phyloP scores from a whole-genome alignment of 495 filamentous ascomycete species.

The Tuber melanosporum region DNA sequence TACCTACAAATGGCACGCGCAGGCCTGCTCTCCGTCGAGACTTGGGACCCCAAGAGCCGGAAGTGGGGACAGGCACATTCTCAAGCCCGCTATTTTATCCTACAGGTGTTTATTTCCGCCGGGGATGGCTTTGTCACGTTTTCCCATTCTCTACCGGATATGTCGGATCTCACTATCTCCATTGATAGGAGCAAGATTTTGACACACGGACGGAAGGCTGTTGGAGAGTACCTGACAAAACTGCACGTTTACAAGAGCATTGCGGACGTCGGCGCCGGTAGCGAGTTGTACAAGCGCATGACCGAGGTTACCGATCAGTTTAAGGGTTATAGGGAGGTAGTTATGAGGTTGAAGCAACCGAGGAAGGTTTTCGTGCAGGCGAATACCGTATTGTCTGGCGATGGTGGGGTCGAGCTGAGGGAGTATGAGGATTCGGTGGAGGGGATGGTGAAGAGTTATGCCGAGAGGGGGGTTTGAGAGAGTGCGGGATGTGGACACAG shows the following conservation, averaged over 20 bases:
- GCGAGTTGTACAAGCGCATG: slow-evolving; percentile 72
- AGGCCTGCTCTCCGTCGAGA: slow-evolving; percentile 71
- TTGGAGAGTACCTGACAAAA: slow-evolving; percentile 84
- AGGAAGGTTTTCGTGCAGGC: slow-evolving; percentile 95
- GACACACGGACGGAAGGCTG: slow-evolving; percentile 60
- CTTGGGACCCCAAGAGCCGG: slow-evolving; percentile 50
- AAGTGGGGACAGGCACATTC: slow-evolving; percentile 97
- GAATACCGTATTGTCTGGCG: slow-evolving; percentile 66
- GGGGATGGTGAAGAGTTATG: slow-evolving; percentile 87
- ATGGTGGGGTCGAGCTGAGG: slow-evolving; percentile 67
- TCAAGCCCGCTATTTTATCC: slow-evolving; percentile 87
- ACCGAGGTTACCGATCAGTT: slow-evolving; percentile 71
- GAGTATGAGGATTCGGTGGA: slow-evolving; percentile 84
- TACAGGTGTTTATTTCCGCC: slow-evolving; percentile 74
- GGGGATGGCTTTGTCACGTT: slow-evolving; percentile 77
- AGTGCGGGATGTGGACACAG: background rate
- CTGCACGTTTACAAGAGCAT: slow-evolving; percentile 88
- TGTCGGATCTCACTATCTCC: slow-evolving; percentile 70
- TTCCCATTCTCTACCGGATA: slow-evolving; percentile 63
- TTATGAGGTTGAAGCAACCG: slow-evolving; percentile 79
- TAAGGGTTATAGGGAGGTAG: slow-evolving; percentile 66
- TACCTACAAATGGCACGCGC: slow-evolving; percentile 92
- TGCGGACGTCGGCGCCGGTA: slow-evolving; percentile 70
- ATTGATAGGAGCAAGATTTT: slow-evolving; percentile 81
- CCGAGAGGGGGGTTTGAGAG: slow-evolving; percentile 59